Evolutionary conservation across 2,329 filamentous ascomycete species (phyloP), one percentile per base, ranked within the genome.

Genomic region (Nothophoma quercina): DNA sequence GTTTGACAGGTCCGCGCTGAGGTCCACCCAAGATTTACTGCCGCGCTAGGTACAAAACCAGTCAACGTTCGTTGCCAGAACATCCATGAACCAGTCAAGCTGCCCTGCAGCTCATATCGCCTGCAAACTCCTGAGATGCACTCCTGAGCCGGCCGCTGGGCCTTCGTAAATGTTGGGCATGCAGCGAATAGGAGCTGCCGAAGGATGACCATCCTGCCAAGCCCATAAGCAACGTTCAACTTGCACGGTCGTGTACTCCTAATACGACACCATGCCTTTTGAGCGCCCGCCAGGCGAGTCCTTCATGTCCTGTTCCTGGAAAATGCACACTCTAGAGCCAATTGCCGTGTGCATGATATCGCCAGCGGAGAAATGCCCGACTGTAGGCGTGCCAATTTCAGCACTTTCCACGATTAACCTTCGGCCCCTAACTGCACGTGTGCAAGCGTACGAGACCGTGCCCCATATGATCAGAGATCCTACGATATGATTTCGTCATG

Each of bases 111-210:
- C 42, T 36, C 34, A 15, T 47, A 34, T 33, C 33, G 42, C 51
- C 43, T 44, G 49, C 55, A 44, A 46, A 51, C 61, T 63, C 55
- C 63, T 61, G 53, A 61, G 43, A 58, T 52, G 48, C 22, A 40
- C 36, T 53, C 39, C 45, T 52, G 32, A 55, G 55, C 43, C 33
- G 35, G 42, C 51, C 28, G 47, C 30, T 40, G 56, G 51, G 38
- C 32, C 6, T 41, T 41, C 19, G 25, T 47, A 43, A 34, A n/a
- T 39, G 33, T 52, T 39, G 50, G 39, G 26, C 26, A 43, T 43
- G 38, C 43, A 53, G 43, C 50, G 33, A 53, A 53, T 53, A 48
- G 38, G 50, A 47, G 32, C 28, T 26, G 21, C 43, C 42, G 36
- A 51, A 12, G 16, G 41, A 42, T 19, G 29, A 9, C 2, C 32